Base-by-base conservation (phyloP, 345 rosid species). In the Sonneratia alba region DNA sequence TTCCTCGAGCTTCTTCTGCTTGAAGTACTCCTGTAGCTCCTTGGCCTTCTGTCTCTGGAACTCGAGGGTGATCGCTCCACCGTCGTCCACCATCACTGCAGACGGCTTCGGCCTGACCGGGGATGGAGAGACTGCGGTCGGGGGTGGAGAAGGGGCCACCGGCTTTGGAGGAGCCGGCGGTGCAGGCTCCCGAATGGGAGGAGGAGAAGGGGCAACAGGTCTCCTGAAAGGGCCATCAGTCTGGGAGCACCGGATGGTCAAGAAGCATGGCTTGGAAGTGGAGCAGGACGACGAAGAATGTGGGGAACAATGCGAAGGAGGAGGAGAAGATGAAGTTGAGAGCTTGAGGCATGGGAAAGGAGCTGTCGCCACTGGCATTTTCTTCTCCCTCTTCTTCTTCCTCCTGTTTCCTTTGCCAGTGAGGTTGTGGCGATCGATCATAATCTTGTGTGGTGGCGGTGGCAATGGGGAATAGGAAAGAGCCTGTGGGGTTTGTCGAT, bases 11-110 rank as follows among this genome's bases (percentile, higher is more conserved):
- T 91, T 90, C 89, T 88, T 90, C 85, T 84, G 79, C 85, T 88
- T 91, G 74, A 94, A 91, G 73, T 85, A 94, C 16, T 88, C 91
- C 43, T 90, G 98, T 70, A 94, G 88, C 81, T 94, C 93, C 79
- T 86, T 94, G 3, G 97, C 97, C 81, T 79, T 91, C 79, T 84
- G 88, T 72, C 98, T 86, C 86, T 94, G 98, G 77, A 94, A 90
- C 78, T 91, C 98, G 76, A 91, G 67, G 40, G 97, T 94, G 38
- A 76, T 71, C 65, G 38, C 85, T 75, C 75, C 73, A 70, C 79
- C 78, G 13, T 73, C 91, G 57, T 66, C 83, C 70, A 47, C 80
- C 55, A 48, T 72, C 57, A 74, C 76, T 66, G 61, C 74, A 24
- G 81, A 32, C 13, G 80, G 69, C 66, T 80, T 79, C 73, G 66